Percentiles rank a stretch among this genome's conserved stretches.
phyloP scores from a whole-genome alignment of 306 rosid genomes.

The Macrotyloma uniflorum region DNA sequence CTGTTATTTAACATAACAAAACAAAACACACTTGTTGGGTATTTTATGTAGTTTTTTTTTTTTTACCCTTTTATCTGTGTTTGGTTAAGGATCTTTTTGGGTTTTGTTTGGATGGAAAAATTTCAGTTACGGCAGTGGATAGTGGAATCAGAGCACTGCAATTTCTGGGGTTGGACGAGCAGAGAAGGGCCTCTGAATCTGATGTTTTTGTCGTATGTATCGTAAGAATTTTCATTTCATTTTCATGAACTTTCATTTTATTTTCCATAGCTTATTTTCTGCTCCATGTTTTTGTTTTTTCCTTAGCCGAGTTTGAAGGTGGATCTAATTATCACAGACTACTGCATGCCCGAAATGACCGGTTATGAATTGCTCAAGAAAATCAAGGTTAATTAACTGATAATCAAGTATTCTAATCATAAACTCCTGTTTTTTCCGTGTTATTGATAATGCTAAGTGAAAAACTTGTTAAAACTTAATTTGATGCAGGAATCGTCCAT shows the following conservation, averaged over 20 bases:
- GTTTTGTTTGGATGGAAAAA: slow-evolving; percentile 1
- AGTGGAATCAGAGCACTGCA: slow-evolving; percentile 93
- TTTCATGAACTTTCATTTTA: not conserved
- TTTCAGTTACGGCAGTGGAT: slow-evolving; percentile 89
- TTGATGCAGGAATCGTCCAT: slow-evolving; percentile 73
- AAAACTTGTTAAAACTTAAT: not conserved
- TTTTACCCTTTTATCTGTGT: not conserved
- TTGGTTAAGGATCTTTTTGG: not conserved
- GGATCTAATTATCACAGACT: slow-evolving; percentile 95
- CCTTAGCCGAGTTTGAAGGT: slow-evolving; percentile 65
- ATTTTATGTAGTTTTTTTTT: not conserved
- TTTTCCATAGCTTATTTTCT: slow-evolving; percentile 16
- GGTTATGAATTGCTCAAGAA: slow-evolving; percentile 93
- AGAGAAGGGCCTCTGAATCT: slow-evolving; percentile 58
- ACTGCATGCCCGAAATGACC: slow-evolving; percentile 99
- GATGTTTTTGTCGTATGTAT: slow-evolving; percentile 64
- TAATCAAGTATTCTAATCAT: not conserved
- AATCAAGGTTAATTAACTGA: slow-evolving; percentile 62
- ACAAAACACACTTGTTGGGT: not conserved
- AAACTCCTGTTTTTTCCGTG: not conserved
- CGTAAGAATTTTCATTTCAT: not conserved
- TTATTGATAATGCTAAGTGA: not conserved
- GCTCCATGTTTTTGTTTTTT: not conserved
- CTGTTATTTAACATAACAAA: not conserved
- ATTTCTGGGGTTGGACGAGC: slow-evolving; percentile 73